phyloP scores from a whole-genome alignment of 78 protist genomes.

The Monocercomonoides exilis region DNA sequence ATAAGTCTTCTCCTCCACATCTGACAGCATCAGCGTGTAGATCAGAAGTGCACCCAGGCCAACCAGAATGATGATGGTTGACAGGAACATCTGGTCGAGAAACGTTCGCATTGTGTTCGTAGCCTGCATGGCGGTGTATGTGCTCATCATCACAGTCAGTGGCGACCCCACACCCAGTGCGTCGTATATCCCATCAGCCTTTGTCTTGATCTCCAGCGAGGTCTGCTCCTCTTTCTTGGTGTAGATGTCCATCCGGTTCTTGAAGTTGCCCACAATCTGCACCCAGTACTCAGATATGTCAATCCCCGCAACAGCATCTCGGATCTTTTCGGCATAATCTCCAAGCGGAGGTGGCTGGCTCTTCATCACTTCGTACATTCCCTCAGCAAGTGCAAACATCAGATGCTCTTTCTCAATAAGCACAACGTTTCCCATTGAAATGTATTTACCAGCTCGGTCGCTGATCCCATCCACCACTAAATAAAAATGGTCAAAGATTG shows the following conservation, averaged over 20 bases:
- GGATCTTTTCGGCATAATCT: background rate
- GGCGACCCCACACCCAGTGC: background rate
- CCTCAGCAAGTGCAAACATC: background rate
- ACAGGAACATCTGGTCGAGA: slow-evolving; percentile 36
- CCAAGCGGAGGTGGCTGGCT: background rate
- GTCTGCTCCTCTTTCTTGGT: background rate
- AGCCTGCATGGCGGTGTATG: background rate
- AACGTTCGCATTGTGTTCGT: slow-evolving; percentile 1
- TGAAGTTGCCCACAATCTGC: background rate
- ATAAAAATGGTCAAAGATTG: no score
- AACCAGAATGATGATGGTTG: slow-evolving; percentile 3
- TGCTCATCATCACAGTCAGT: background rate
- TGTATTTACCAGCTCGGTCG: background rate
- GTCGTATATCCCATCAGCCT: background rate
- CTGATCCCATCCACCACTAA: background rate
- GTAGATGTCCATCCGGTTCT: background rate
- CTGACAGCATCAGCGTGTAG: slow-evolving; percentile 59
- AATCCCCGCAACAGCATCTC: background rate
- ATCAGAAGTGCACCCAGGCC: slow-evolving; percentile 66
- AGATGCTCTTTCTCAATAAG: background rate
- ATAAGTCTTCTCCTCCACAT: slow-evolving; percentile 76
- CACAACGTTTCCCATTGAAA: background rate
- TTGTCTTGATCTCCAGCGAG: background rate
- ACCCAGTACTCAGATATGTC: background rate
- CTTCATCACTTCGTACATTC: background rate